phyloP scores from a whole-genome alignment of 2,329 filamentous ascomycete species.

The Aspergillus sp. region DNA sequence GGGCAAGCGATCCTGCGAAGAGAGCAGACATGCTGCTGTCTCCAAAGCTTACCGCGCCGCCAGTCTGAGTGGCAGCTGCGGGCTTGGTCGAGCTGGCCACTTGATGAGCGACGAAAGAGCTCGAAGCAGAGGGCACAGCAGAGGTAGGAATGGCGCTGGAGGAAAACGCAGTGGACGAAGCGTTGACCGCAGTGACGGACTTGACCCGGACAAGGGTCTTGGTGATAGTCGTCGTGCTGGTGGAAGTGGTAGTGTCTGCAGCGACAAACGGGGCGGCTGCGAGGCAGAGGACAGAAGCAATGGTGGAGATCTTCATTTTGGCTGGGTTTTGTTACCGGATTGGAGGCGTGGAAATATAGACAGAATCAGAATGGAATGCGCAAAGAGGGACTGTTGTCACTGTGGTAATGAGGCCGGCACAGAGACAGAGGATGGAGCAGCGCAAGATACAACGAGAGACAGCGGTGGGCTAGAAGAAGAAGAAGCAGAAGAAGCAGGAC shows the following conservation, averaged over 20 bases:
- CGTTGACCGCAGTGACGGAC: conserved; percentile 27
- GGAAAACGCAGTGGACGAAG: conserved; percentile 10
- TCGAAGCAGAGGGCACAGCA: conserved; percentile 4
- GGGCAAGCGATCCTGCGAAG: conserved; percentile 33
- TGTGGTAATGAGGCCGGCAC: not conserved
- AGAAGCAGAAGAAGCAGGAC: not conserved
- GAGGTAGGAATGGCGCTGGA: conserved; percentile 18
- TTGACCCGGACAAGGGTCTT: conserved; percentile 44
- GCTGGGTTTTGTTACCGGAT: not conserved
- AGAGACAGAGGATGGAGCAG: too few species aligned
- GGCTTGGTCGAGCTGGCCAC: conserved; percentile 6
- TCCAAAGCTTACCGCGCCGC: conserved; percentile 14
- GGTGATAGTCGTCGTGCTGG: conserved; percentile 31
- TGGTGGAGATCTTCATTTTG: conserved; percentile 33
- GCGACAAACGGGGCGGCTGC: conserved; percentile 26
- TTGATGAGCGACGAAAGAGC: too few species aligned
- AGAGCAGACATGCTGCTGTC: conserved; percentile 21
- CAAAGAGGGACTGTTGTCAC: not conserved
- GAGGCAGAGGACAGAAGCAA: conserved; percentile 30
- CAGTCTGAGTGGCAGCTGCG: conserved; percentile 11
- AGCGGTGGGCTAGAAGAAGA: too few species aligned
- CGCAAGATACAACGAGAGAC: too few species aligned
- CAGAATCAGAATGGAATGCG: too few species aligned
- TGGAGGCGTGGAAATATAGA: too few species aligned
- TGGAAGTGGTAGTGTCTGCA: conserved; percentile 22